A percentile compares a stretch with the other conserved stretches of the same genome.
phyloP scores from a whole-genome alignment of 768 basidiomycete species.

The Podaxis carcinomalis region DNA sequence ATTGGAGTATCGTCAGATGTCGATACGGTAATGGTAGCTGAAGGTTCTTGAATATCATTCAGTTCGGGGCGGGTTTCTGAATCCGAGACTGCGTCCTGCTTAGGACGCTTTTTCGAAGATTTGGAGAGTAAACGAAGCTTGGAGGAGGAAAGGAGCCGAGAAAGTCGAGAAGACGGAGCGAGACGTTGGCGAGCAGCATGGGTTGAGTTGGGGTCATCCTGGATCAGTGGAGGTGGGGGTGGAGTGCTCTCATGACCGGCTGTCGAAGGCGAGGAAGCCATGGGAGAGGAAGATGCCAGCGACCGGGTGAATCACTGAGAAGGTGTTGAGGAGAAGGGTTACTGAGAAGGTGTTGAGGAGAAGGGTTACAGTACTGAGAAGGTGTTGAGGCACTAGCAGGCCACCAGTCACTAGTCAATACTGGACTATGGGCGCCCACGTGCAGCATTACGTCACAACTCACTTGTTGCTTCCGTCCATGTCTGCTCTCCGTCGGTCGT shows the following conservation, averaged over 20 bases:
- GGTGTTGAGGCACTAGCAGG: not conserved
- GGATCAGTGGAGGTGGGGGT: conserved; percentile 33
- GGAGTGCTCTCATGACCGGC: conserved; percentile 19
- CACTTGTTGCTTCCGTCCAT: not conserved
- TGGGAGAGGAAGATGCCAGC: not conserved
- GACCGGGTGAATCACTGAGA: not conserved
- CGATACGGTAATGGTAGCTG: not conserved
- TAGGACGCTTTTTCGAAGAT: conserved; percentile 6
- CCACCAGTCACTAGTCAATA: not conserved
- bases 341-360: not conserved
- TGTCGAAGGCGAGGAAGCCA: conserved; percentile 13
- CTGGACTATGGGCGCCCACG: not conserved
- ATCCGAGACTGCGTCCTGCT: not conserved
- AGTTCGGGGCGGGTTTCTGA: conserved; percentile 2
- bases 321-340: not conserved
- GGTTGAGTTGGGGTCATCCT: conserved; percentile 37
- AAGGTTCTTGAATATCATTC: conserved; percentile 1
- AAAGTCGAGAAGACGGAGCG: conserved; percentile 29
- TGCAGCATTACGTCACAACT: conserved; percentile 8
- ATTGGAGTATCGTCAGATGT: conserved; percentile 23
- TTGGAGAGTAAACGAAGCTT: conserved; percentile 19
- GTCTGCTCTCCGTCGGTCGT: not conserved
- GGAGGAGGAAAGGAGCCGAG: conserved; percentile 31
- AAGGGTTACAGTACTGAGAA: too few species aligned
- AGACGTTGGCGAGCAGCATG: conserved; percentile 46